Evolutionary conservation across 148 eudicot species (phyloP).

Genomic region (Salicornia ramosissima): DNA sequence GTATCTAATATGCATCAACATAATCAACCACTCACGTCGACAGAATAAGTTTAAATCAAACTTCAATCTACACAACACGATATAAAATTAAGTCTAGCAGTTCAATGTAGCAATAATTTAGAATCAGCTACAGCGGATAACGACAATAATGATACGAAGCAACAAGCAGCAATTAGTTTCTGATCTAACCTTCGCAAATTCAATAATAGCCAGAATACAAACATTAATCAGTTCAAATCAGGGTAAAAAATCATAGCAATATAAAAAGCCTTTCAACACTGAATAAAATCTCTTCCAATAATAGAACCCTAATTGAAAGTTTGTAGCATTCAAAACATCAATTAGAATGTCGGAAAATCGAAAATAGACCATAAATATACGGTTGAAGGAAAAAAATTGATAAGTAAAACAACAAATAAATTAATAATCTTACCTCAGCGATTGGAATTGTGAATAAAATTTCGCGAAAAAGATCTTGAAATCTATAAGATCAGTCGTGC

Average conservation of each 20-base stretch:
- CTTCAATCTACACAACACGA: neutral
- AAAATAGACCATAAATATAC: neutral
- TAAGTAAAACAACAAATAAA: neutral
- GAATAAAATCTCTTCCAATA: too few relatives aligned
- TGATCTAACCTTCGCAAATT: slow-evolving; percentile 1
- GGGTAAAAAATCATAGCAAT: neutral
- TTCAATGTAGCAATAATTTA: neutral
- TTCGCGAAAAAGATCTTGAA: neutral
- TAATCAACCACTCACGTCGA: neutral
- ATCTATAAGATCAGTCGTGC: slow-evolving; percentile 5
- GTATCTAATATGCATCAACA: neutral
- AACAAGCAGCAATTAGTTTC: neutral
- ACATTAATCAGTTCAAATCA: slow-evolving; percentile 2
- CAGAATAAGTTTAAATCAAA: neutral
- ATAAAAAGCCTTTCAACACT: neutral
- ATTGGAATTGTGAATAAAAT: neutral
- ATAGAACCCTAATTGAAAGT: neutral
- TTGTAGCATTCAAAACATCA: neutral
- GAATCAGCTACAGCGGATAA: neutral
- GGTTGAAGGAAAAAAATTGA: neutral
- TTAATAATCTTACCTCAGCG: neutral
- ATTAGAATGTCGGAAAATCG: neutral
- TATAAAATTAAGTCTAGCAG: neutral
- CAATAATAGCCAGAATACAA: neutral
- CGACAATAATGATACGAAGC: neutral